These are phyloP conservation scores for Geotrichum restrictum DNA, from an alignment of 1,139 yeast genomes.

Conservation along the genomic window DNA sequence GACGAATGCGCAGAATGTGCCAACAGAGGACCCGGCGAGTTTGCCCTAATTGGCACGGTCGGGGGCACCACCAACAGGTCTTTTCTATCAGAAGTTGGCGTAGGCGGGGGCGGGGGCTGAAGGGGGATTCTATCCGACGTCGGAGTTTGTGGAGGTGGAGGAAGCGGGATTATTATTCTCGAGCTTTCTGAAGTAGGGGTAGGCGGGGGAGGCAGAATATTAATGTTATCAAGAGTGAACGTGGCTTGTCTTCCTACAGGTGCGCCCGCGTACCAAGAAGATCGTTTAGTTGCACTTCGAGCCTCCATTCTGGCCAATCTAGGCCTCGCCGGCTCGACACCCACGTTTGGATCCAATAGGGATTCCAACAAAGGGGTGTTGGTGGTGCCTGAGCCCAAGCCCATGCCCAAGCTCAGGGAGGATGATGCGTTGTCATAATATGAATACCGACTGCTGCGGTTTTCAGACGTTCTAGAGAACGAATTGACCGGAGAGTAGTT, in stretches of 20 bases:
- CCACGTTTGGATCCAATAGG: constrained; percentile 9
- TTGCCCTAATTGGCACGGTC: neutral
- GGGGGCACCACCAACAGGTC: too few relatives aligned
- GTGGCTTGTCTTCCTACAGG: neutral
- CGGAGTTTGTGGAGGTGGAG: neutral
- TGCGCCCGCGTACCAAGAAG: constrained; percentile 10
- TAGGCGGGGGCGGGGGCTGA: constrained; percentile 3
- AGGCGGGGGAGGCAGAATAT: neutral
- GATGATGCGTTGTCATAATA: constrained; percentile 1
- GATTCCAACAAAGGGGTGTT: constrained; percentile 9
- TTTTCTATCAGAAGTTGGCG: neutral
- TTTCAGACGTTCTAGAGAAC: neutral
- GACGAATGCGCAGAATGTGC: constrained; percentile 3
- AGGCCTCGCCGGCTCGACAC: neutral
- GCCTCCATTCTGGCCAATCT: neutral
- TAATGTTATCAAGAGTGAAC: neutral
- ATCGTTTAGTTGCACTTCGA: neutral
- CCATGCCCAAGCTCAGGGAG: neutral
- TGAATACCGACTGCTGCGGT: constrained; percentile 5
- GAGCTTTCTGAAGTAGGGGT: too few relatives aligned
- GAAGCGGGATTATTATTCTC: too few relatives aligned
- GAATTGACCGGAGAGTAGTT: constrained; percentile 3
- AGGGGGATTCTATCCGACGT: neutral
- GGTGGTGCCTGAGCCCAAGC: neutral
- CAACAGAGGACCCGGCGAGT: neutral